Evolutionary conservation across 2,329 filamentous ascomycete species (phyloP), one percentile per base, ranked within the genome.

Genomic region (Monilinia fructigena): DNA sequence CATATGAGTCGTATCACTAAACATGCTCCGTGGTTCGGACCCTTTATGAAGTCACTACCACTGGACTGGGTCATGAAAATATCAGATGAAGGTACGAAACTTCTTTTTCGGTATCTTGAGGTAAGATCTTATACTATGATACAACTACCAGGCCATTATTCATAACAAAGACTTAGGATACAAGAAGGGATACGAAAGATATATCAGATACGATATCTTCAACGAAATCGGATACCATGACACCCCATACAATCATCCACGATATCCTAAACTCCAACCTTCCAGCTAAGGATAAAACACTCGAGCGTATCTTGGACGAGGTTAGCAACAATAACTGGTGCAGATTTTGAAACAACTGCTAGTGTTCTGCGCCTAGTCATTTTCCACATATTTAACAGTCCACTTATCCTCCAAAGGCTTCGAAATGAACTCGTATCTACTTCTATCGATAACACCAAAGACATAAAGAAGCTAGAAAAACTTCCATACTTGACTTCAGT

Each of bases 261-360:
- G 68, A 67, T 20, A 68, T 72, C 1, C 28, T 72, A 6, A 38
- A 70, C 23, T 68, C 65, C 20, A 53, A 66, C 14, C 74, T 80
- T 0, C 75, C 78, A 1, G 52, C 69, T 3, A 26, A 67, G 3
- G 78, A 80, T 38, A 79, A 78, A 67, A 70, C 72, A 0, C 47
- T 73, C 1, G 42, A 63, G 1, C 73, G 78, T 0, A 67, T 80
- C 4, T 68, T 69, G 3, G 70, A 74, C 2, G 78, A 80, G 14
- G 74, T 72, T 72, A 26, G 68, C 71, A 2, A 52, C 78, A 3
- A 72, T 77, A 10, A 71, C 69, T 1, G 66, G 55, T 1, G 79
- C 78, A 7, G 79, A 76, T 5, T 76, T 75, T 45, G 76, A 78
- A 47, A 80, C 78, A 0, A 76, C 72, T 1, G 73, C 72, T 18